A percentile compares a stretch with the other conserved stretches of the same genome.
These are phyloP conservation scores for Suillus weaverae DNA, from an alignment of 768 basidiomycete species.

Conservation along the genomic window DNA sequence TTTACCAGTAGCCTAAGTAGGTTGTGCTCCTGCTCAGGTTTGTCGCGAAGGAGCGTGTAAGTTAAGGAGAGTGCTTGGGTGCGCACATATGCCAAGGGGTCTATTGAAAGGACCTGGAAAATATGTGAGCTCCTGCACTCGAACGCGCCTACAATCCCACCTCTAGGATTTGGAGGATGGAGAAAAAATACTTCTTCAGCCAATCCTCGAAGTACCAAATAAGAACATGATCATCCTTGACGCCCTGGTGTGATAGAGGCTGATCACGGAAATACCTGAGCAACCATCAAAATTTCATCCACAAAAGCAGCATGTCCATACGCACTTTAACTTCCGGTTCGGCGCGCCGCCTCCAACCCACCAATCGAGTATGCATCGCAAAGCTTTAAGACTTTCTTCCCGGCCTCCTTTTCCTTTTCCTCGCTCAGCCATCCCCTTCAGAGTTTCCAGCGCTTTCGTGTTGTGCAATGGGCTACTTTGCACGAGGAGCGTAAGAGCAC, in stretches of 20 bases:
- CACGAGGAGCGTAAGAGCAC: constrained; percentile 86
- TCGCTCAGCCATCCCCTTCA: constrained; percentile 74
- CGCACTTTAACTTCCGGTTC: constrained; percentile 80
- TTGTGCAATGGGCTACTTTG: constrained; percentile 89
- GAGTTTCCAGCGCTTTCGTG: constrained; percentile 70
- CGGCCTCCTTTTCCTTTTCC: constrained; percentile 84
- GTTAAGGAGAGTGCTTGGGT: constrained; percentile 80
- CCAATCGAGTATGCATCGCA: constrained; percentile 95
- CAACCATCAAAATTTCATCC: neutral
- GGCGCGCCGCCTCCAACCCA: constrained; percentile 96
- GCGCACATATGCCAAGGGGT: constrained; percentile 85
- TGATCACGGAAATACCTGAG: constrained; percentile 90
- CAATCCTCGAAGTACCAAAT: constrained; percentile 96
- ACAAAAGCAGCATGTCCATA: constrained; percentile 9
- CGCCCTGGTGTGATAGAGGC: constrained; percentile 59
- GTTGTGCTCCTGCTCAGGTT: constrained; percentile 98
- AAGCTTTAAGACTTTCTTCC: constrained; percentile 89
- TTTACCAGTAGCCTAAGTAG: constrained; percentile 88
- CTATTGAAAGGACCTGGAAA: constrained; percentile 70
- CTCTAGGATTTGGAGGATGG: constrained; percentile 87
- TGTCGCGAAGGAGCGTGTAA: constrained; percentile 77
- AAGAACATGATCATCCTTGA: constrained; percentile 72
- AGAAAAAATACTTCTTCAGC: constrained; percentile 97
- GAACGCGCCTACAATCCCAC: constrained; percentile 37
- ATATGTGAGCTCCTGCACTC: constrained; percentile 3